Base-by-base conservation (phyloP, 2,329 filamentous ascomycete species). In the Aspergillus sp. region DNA sequence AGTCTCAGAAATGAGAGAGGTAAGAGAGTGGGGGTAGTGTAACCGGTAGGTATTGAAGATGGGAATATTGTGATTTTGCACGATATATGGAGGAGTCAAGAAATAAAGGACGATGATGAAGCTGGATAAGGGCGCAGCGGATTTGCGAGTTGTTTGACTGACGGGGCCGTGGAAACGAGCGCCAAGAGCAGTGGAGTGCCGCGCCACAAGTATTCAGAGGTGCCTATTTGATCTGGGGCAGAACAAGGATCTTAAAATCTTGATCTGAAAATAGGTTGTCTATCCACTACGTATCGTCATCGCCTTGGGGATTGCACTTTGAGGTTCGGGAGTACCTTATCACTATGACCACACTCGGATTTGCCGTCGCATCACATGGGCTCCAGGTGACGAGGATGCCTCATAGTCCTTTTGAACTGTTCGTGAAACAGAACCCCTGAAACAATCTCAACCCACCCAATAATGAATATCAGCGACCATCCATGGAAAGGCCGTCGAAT, bases 1-100 rank as follows among this genome's bases (percentile, higher is more conserved):
- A 57, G 61, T 53, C 60, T 58, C 52, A 53, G 22, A 38, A 48
- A 24, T 17, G 26, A 6, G 43, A 57, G 57, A 47, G 24, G 22
- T 17, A 32, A 30, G n/a, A 3, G 18, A 30, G 18, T 11, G 22
- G 18, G 8, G 17, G 1, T 38, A 17, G 15, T 22, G 20, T 20
- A 26, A 13, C 5, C 12, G 9, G 20, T 2, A 13, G 15, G 11
- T 49, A 39, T 49, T 15, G 20, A 20, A 15, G 22, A 43, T 42
- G 20, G 48, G 15, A 32, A 51, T 24, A 24, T 15, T 13, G 13
- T 43, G 17, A 49, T 20, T 32, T 34, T 26, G 17, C 34, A 53
- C 9, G 24, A 44, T n/a, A 34, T 22, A 32, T 18, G 48, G 24
- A 56, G 48, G 20, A 13, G 17, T 26, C 13, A 30, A 38, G 34